phyloP scores from a whole-genome alignment of 345 rosid species.

The Iberis pinnata region DNA sequence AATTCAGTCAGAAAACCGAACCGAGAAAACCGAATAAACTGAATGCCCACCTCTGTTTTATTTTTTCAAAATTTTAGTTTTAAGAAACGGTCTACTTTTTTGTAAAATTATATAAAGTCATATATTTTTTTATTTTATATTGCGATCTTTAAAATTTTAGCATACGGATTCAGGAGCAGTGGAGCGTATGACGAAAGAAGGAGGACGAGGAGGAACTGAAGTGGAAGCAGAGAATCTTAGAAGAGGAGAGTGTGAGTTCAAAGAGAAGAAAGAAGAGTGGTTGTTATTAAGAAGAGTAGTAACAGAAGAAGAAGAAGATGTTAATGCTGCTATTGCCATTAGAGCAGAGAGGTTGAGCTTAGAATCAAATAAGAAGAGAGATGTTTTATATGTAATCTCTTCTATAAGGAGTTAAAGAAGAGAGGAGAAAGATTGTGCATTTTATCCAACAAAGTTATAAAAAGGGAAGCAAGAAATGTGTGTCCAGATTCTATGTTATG shows the following conservation, averaged over 20 bases:
- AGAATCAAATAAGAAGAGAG: conserved; percentile 16
- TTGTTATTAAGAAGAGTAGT: conserved; percentile 29
- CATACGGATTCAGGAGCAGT: conserved; percentile 42
- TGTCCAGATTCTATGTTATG: conserved; percentile 6
- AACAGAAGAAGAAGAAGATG: conserved; percentile 35
- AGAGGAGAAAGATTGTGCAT: too few relatives aligned
- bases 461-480: conserved; percentile 14
- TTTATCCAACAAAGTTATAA: too few relatives aligned
- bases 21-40: too few relatives aligned
- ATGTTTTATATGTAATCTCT: conserved; percentile 7
- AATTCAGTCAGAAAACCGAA: too few relatives aligned
- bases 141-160: too few relatives aligned
- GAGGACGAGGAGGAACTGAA: conserved; percentile 25
- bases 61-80: too few relatives aligned
- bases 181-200: conserved; percentile 27
- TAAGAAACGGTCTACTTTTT: too few relatives aligned
- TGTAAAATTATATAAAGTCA: too few relatives aligned
- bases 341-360: conserved; percentile 7
- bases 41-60: too few relatives aligned
- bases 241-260: conserved; percentile 20
- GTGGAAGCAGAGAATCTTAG: conserved; percentile 30
- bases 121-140: too few relatives aligned
- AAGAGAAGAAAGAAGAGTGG: conserved; percentile 30
- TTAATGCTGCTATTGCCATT: conserved; percentile 36
- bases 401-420: neutral